These are phyloP conservation scores for Coriolopsis trogii DNA, from an alignment of 1,284 basidiomycete species.

Conservation along the genomic window DNA sequence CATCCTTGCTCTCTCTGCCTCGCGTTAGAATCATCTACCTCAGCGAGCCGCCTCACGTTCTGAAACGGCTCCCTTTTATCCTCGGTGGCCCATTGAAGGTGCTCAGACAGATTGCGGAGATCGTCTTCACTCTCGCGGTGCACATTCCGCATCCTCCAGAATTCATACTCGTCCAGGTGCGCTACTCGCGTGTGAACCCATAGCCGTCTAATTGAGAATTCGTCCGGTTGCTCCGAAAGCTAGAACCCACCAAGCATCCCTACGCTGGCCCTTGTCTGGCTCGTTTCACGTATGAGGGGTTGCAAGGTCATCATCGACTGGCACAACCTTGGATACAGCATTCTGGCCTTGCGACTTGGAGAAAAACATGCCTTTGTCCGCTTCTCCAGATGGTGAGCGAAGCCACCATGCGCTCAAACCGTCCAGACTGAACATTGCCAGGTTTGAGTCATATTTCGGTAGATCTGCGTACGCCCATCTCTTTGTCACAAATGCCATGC, in stretches of 20 bases:
- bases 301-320: conserved; percentile 96
- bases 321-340: conserved; percentile 98
- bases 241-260: conserved; percentile 98
- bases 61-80: conserved; percentile 71
- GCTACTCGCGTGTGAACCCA: conserved; percentile 24
- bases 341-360: conserved; percentile 85
- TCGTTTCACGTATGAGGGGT: conserved; percentile 68
- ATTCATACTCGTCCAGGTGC: conserved; percentile 88
- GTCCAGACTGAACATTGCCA: conserved; percentile 34
- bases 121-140: conserved; percentile 66
- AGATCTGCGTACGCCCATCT: conserved; percentile 84
- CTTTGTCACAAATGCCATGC: conserved; percentile 94
- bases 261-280: conserved; percentile 84
- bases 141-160: conserved; percentile 74
- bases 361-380: conserved; percentile 68
- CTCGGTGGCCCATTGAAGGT: conserved; percentile 85
- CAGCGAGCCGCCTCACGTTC: conserved; percentile 59
- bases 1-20: conserved; percentile 65
- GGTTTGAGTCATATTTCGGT: conserved; percentile 85
- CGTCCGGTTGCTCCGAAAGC: conserved; percentile 14
- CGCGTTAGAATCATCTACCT: conserved; percentile 71
- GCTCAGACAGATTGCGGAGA: conserved; percentile 62
- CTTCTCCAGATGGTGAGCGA: conserved; percentile 67
- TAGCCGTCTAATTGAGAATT: background rate
- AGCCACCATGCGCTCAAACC: background rate